phyloP scores from a whole-genome alignment of 345 rosid species.

The Arabidopsis thaliana region TAIR10.1 NC_003074.8:7961001-7961500 shows the following conservation, averaged over 20 bases:
- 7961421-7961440: conserved; percentile 98
- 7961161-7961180: conserved; percentile 83
- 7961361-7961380: conserved; percentile 52
- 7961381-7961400: conserved; percentile 91
- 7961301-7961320: background rate
- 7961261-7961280: conserved; percentile 88
- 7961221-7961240: conserved; percentile 87
- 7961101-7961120: conserved; percentile 86
- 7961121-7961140: conserved; percentile 95
- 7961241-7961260: conserved; percentile 84
- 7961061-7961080: background rate
- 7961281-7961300: conserved; percentile 39
- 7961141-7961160: conserved; percentile 96
- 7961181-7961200: conserved; percentile 92
- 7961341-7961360: background rate
- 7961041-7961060: conserved; percentile 15
- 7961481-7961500: conserved; percentile 96
- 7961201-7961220: conserved; percentile 84
- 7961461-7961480: conserved; percentile 97
- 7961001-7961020: background rate
- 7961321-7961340: background rate
- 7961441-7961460: conserved; percentile 79
- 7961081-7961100: conserved; percentile 50
- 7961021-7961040: conserved; percentile 12
- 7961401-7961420: conserved; percentile 89